Conservation (phyloP, 441 rosid genomes). For the Isatis lusitanica region DNA sequence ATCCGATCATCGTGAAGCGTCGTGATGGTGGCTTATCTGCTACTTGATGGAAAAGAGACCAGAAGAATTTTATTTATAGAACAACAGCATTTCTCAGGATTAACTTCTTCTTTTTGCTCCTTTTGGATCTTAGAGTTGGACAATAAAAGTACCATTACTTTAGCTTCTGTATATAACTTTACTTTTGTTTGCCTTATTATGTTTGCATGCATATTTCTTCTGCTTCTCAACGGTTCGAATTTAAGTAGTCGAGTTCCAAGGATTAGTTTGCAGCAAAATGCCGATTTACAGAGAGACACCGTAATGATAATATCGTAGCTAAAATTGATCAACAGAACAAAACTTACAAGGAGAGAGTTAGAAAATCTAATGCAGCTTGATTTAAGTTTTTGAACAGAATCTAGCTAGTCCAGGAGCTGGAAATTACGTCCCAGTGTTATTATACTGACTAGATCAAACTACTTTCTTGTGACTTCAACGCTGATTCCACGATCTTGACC, state of each 20-base stretch:
- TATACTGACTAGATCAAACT: conserved; percentile 27
- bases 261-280: neutral
- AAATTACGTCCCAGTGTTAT: neutral
- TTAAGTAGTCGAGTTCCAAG: neutral
- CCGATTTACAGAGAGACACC: neutral
- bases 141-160: conserved; percentile 29
- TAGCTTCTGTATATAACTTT: conserved; percentile 24
- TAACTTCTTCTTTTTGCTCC: conserved; percentile 23
- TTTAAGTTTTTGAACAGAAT: neutral
- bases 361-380: neutral
- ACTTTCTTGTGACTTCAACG: conserved; percentile 52
- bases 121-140: conserved; percentile 17
- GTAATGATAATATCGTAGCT: neutral
- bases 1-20: conserved; percentile 67
- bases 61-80: conserved; percentile 24
- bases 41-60: conserved; percentile 19
- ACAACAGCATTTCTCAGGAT: conserved; percentile 23
- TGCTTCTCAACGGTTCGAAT: conserved; percentile 10
- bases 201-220: conserved; percentile 3
- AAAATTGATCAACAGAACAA: neutral
- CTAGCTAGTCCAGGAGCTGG: neutral
- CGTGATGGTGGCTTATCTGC: conserved; percentile 26
- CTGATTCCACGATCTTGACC: conserved; percentile 72
- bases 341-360: conserved; percentile 15
- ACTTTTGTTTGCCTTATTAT: conserved; percentile 25